Evolutionary conservation across 2,329 filamentous ascomycete species (phyloP).

Genomic region (Paraphaeosphaeria minitans): DNA sequence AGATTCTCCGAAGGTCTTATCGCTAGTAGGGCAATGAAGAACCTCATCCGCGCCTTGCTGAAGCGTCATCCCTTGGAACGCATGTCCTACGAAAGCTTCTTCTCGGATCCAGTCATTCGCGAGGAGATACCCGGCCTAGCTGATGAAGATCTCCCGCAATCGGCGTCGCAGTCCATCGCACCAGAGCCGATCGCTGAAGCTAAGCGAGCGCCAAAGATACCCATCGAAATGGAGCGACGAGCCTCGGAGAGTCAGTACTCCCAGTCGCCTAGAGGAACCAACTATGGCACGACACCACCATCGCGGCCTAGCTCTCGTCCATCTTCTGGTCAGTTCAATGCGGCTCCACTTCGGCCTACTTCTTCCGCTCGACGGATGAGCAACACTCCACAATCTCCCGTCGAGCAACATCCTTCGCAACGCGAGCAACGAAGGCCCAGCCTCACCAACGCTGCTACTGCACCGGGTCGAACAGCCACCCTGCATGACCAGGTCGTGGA

Average conservation of each 20-base stretch:
- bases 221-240: conserved; percentile 34
- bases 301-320: conserved; percentile 41
- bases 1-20: conserved; percentile 75
- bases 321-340: conserved; percentile 32
- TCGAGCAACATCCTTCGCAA: conserved; percentile 43
- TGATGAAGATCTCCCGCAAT: conserved; percentile 68
- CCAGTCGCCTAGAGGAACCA: conserved; percentile 38
- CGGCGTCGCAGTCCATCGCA: conserved; percentile 33
- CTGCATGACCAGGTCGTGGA: conserved; percentile 43
- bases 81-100: conserved; percentile 85
- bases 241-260: conserved; percentile 37
- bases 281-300: conserved; percentile 38
- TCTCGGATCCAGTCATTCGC: conserved; percentile 73
- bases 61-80: conserved; percentile 86
- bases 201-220: conserved; percentile 35
- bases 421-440: conserved; percentile 50
- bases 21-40: conserved; percentile 77
- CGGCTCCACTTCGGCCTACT: conserved; percentile 30
- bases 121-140: conserved; percentile 80
- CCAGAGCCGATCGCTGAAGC: conserved; percentile 33
- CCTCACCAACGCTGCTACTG: conserved; percentile 52
- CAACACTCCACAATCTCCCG: conserved; percentile 39
- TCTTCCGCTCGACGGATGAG: conserved; percentile 35
- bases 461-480: conserved; percentile 49
- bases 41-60: conserved; percentile 76